A percentile compares a stretch with the other conserved stretches of the same genome.
These are phyloP conservation scores for Ruellia speciosa DNA, from an alignment of 305 asterid species.

Conservation along the genomic window DNA sequence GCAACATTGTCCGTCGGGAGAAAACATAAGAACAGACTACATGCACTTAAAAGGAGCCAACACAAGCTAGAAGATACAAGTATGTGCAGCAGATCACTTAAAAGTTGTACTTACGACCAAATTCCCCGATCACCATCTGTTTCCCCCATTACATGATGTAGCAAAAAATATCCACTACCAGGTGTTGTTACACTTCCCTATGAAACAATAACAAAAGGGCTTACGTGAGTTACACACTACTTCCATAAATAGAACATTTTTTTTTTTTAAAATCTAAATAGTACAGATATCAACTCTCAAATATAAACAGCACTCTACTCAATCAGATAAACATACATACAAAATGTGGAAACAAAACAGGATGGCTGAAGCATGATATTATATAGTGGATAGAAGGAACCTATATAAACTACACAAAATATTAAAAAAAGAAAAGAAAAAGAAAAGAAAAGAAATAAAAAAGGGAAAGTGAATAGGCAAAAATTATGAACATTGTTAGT, in stretches of 20 bases:
- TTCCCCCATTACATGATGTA: conserved; percentile 97
- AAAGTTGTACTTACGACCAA: conserved; percentile 82
- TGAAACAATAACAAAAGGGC: conserved; percentile 15
- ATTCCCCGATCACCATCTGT: conserved; percentile 88
- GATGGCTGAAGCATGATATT: conserved; percentile 4
- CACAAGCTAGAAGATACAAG: conserved; percentile 9
- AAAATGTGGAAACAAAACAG: neutral
- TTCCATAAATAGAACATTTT: conserved; percentile 4
- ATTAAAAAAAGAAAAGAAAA: too few species aligned
- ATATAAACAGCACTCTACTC: neutral
- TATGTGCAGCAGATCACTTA: conserved; percentile 16
- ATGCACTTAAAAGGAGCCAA: too few species aligned
- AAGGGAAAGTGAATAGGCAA: too few species aligned
- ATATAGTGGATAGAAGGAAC: neutral
- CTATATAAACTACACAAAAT: too few species aligned
- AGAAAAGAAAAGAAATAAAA: too few species aligned
- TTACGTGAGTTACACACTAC: conserved; percentile 19
- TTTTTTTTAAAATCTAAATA: neutral
- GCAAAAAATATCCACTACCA: conserved; percentile 94
- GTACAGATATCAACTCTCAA: neutral
- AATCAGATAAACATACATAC: neutral
- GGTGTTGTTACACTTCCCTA: conserved; percentile 87
- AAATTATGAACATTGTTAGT: neutral
- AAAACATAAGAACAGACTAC: neutral
- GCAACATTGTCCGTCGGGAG: neutral